A percentile compares a stretch with the other conserved stretches of the same genome.
Conservation (phyloP, 768 basidiomycete species). For the Exsudoporus frostii region DNA sequence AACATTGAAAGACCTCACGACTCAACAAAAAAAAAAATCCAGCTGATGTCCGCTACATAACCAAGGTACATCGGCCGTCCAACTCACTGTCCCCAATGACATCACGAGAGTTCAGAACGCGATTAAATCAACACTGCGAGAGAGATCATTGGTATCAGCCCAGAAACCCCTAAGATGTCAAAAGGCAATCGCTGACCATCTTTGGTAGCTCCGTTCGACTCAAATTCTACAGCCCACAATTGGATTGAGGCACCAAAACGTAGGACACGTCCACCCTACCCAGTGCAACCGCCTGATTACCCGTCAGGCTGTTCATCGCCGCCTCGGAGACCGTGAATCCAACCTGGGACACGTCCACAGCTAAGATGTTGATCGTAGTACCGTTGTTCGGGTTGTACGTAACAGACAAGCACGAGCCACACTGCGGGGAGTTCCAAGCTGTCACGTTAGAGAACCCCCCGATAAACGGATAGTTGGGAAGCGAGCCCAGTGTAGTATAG, state of each 20-base stretch:
- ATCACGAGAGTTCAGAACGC: neutral
- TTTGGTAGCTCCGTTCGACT: neutral
- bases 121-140: neutral
- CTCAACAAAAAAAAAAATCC: neutral
- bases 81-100: neutral
- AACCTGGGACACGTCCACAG: slow-evolving; percentile 46
- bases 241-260: neutral
- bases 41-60: neutral
- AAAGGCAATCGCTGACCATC: neutral
- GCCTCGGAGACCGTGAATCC: slow-evolving; percentile 38
- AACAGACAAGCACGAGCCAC: slow-evolving; percentile 32
- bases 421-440: slow-evolving; percentile 22
- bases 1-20: neutral
- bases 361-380: slow-evolving; percentile 49
- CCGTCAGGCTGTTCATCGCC: slow-evolving; percentile 29
- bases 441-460: slow-evolving; percentile 28
- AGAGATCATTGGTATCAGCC: slow-evolving; percentile 4
- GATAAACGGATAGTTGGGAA: slow-evolving; percentile 37
- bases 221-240: neutral
- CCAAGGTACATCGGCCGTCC: neutral
- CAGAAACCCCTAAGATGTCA: neutral
- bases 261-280: slow-evolving; percentile 23
- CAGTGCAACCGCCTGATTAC: neutral
- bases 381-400: slow-evolving; percentile 21
- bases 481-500: slow-evolving; percentile 36